Percentiles rank a stretch among this genome's conserved stretches.
phyloP scores from a whole-genome alignment of 768 basidiomycete genomes.

The Mycena crocata region DNA sequence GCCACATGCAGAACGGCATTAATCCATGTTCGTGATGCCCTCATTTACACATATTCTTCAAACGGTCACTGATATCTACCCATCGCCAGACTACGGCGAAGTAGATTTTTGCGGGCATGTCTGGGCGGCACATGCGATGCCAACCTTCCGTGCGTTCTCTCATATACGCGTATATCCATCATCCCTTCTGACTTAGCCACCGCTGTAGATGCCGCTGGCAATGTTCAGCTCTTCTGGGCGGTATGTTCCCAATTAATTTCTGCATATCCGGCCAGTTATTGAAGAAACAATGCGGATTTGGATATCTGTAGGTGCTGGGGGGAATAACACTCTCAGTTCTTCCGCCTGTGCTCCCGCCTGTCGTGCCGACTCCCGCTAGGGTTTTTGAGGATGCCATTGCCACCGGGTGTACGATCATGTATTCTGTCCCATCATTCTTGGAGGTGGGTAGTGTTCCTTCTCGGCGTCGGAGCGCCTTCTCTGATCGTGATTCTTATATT shows the following conservation, averaged over 20 bases:
- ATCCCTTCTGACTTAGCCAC: not conserved
- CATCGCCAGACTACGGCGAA: slow-evolving; percentile 5
- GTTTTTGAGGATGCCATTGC: slow-evolving; percentile 40
- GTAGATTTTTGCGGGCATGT: slow-evolving; percentile 6
- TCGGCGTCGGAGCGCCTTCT: not conserved
- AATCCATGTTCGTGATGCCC: not conserved
- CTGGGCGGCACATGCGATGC: slow-evolving; percentile 1
- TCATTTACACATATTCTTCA: not conserved
- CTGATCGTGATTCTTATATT: not conserved
- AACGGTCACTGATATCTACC: not conserved
- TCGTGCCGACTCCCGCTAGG: slow-evolving; percentile 43
- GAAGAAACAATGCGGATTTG: not conserved
- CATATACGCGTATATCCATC: not conserved
- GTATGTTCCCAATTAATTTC: not conserved
- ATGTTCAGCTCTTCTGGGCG: slow-evolving; percentile 4
- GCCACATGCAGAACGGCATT: not conserved
- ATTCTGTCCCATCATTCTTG: slow-evolving; percentile 46
- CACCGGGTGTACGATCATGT: slow-evolving; percentile 36
- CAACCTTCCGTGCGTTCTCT: slow-evolving; percentile 5
- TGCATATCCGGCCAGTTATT: not conserved
- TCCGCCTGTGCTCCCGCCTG: slow-evolving; percentile 41
- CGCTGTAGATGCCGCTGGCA: not conserved
- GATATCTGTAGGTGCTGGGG: slow-evolving; percentile 33
- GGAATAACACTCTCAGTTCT: slow-evolving; percentile 44
- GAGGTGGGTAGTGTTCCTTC: slow-evolving; percentile 39